Evolutionary conservation across 129 eudicot species (phyloP).

Genomic region (Lactuca saligna): DNA sequence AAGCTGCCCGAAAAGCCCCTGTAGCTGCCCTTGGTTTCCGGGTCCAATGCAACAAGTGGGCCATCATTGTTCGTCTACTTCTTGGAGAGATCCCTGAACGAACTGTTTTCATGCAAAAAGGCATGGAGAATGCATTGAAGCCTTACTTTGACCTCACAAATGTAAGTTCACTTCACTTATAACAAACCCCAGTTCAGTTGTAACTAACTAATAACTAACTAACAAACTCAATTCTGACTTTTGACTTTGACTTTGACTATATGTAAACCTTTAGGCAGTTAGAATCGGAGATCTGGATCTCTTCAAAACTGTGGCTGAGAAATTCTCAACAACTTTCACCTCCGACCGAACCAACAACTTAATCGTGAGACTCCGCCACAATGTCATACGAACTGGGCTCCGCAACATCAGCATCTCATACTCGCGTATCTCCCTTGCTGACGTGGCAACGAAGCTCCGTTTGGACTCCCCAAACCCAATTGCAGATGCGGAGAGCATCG

Average conservation of each 20-base stretch:
- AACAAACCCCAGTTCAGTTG: no score
- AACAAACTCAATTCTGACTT: no score
- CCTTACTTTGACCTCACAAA: constrained; percentile 97
- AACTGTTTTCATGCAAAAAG: constrained; percentile 93
- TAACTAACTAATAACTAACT: background rate
- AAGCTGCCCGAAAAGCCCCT: constrained; percentile 98
- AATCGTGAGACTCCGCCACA: constrained; percentile 91
- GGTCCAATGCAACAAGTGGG: constrained; percentile 97
- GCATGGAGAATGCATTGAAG: constrained; percentile 93
- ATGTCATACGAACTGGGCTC: constrained; percentile 96
- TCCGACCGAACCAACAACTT: constrained; percentile 79
- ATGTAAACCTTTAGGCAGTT: constrained; percentile 54
- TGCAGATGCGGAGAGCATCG: constrained; percentile 96
- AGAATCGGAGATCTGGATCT: constrained; percentile 91
- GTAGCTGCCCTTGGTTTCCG: constrained; percentile 94
- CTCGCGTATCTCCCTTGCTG: constrained; percentile 85
- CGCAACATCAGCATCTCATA: constrained; percentile 95
- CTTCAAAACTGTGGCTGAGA: constrained; percentile 72
- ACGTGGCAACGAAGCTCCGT: constrained; percentile 79
- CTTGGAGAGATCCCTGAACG: constrained; percentile 97
- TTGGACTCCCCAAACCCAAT: constrained; percentile 68
- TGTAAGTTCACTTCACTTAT: constrained; percentile 46
- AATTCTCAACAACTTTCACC: constrained; percentile 71
- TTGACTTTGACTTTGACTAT: no score
- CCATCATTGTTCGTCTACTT: constrained; percentile 83